phyloP scores from a whole-genome alignment of 1,284 basidiomycete genomes.

The Amylostereum chailletii region DNA sequence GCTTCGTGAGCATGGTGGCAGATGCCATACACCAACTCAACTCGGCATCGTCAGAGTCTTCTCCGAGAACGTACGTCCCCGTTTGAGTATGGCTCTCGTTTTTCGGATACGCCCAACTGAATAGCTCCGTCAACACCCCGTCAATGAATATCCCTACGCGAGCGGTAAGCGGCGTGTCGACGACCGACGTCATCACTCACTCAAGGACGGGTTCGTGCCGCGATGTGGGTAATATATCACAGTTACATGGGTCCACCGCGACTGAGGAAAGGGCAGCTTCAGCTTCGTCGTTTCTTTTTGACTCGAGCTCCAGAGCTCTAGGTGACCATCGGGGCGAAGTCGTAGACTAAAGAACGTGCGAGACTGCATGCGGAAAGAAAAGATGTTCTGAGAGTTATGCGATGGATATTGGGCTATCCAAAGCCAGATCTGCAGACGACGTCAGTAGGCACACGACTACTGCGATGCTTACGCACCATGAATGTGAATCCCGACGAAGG shows the following conservation, averaged over 20 bases:
- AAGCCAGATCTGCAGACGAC: slow-evolving; percentile 48
- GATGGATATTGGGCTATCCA: slow-evolving; percentile 53
- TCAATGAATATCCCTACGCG: slow-evolving; percentile 63
- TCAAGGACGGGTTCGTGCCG: slow-evolving; percentile 45
- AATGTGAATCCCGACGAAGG: slow-evolving; percentile 59
- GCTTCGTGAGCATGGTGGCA: slow-evolving; percentile 48
- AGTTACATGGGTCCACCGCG: slow-evolving; percentile 62
- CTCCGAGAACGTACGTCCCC: slow-evolving; percentile 45
- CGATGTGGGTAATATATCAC: slow-evolving; percentile 56
- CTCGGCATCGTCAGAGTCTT: slow-evolving; percentile 26
- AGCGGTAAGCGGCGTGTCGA: slow-evolving; percentile 5
- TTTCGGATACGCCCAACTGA: slow-evolving; percentile 55
- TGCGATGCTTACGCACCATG: slow-evolving; percentile 35
- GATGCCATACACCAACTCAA: slow-evolving; percentile 69
- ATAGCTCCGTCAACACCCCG: slow-evolving; percentile 51
- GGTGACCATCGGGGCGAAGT: slow-evolving; percentile 44
- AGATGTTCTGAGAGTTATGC: slow-evolving; percentile 31
- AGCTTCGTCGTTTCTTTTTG: slow-evolving; percentile 32
- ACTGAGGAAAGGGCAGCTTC: slow-evolving; percentile 36
- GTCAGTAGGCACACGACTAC: slow-evolving; percentile 1
- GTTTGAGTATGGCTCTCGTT: slow-evolving; percentile 28
- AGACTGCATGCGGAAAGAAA: slow-evolving; percentile 31
- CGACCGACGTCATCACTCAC: slow-evolving; percentile 30
- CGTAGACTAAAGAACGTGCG: slow-evolving; percentile 34
- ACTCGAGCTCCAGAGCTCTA: slow-evolving; percentile 40